A percentile compares a stretch with the other conserved stretches of the same genome.
These are phyloP conservation scores for Penicillium lividum DNA, from an alignment of 495 filamentous ascomycete genomes.

Conservation along the genomic window DNA sequence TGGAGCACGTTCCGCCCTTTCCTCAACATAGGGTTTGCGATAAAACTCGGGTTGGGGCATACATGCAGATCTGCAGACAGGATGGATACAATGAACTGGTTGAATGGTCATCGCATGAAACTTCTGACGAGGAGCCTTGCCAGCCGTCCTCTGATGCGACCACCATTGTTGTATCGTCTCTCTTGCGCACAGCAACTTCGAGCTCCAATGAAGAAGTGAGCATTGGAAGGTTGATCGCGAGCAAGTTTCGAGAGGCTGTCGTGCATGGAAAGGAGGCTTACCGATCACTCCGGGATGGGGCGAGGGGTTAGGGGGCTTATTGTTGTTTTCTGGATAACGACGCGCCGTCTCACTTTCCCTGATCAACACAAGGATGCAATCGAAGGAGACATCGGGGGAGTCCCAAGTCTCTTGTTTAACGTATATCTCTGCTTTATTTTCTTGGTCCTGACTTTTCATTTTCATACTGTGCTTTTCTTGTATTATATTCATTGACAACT, in stretches of 20 bases:
- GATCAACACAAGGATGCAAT: no score
- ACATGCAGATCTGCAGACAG: neutral
- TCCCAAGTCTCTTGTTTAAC: no score
- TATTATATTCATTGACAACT: no score
- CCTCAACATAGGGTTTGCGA: constrained; percentile 1
- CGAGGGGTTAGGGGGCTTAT: neutral
- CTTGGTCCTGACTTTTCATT: no score
- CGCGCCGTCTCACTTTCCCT: no score
- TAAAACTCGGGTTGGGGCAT: constrained; percentile 5
- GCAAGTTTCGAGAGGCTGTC: neutral
- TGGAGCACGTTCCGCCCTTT: constrained; percentile 14
- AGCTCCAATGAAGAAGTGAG: neutral
- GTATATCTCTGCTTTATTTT: no score
- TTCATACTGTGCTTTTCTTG: no score
- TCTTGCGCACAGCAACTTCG: no score
- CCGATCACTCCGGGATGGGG: neutral
- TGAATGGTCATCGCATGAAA: neutral
- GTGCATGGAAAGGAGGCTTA: neutral
- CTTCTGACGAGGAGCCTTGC: neutral
- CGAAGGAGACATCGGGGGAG: no score
- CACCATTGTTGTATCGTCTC: neutral
- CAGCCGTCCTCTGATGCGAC: neutral
- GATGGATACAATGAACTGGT: neutral
- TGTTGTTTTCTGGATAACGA: no score
- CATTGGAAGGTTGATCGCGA: neutral